Evolutionary conservation across 805 yeast genomes (phyloP).

Genomic region (Lipomyces sp.): DNA sequence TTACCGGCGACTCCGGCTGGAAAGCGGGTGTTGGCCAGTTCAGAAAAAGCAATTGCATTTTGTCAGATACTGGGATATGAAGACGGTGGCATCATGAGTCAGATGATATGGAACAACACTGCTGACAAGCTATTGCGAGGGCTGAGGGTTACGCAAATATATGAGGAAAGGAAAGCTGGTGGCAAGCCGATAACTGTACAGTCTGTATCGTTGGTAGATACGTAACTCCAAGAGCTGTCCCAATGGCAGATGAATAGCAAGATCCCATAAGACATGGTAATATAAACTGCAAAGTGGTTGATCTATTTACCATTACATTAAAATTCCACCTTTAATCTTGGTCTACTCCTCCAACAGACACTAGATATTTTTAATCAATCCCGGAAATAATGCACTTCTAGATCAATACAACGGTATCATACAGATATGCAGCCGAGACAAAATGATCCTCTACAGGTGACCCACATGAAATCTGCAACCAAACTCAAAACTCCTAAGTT

Average conservation of each 20-base stretch:
- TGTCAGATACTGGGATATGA: slow-evolving; percentile 19
- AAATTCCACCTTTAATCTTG: no score
- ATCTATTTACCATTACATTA: no score
- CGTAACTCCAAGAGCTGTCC: not conserved
- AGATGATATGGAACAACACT: slow-evolving; percentile 33
- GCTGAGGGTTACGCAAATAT: slow-evolving; percentile 15
- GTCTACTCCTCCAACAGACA: no score
- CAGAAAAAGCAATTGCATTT: slow-evolving; percentile 30
- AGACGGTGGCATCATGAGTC: slow-evolving; percentile 27
- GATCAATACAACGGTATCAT: not conserved
- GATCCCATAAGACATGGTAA: not conserved
- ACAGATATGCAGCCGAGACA: not conserved
- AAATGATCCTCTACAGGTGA: slow-evolving; percentile 1
- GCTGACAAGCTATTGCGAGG: slow-evolving; percentile 27
- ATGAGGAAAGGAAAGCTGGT: not conserved
- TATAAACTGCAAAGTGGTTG: not conserved
- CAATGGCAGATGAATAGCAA: not conserved
- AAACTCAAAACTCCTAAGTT: slow-evolving; percentile 8
- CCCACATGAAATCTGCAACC: not conserved
- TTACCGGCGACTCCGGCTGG: slow-evolving; percentile 29
- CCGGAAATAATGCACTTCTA: not conserved
- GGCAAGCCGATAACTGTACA: not conserved
- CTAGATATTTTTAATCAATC: no score
- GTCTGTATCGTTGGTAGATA: not conserved
- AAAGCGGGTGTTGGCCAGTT: slow-evolving; percentile 19